Conservation (phyloP, 2,329 filamentous ascomycete genomes). For the Talaromyces funiculosus region DNA sequence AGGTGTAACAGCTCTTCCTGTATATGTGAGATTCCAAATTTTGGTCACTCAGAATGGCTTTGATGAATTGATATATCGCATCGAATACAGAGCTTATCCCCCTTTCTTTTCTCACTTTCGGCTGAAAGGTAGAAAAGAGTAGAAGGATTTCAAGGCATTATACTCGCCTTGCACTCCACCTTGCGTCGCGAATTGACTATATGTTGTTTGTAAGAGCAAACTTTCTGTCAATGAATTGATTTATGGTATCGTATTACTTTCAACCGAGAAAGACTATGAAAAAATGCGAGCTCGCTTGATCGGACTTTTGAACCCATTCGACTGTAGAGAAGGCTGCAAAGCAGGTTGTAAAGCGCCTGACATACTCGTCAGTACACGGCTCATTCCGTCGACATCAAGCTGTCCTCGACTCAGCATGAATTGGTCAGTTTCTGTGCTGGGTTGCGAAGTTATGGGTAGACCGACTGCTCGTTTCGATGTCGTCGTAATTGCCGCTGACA, state of each 20-base stretch:
- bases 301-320: slow-evolving; percentile 30
- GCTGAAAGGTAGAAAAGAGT: slow-evolving; percentile 14
- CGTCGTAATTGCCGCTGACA: neutral
- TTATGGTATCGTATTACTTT: slow-evolving; percentile 1
- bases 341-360: slow-evolving; percentile 23
- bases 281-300: slow-evolving; percentile 34
- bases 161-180: slow-evolving; percentile 51
- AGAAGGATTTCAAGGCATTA: slow-evolving; percentile 45
- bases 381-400: slow-evolving; percentile 45
- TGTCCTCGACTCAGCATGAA: slow-evolving; percentile 38
- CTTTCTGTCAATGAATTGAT: neutral
- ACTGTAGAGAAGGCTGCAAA: slow-evolving; percentile 11
- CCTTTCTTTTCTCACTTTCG: slow-evolving; percentile 5
- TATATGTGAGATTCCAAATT: neutral
- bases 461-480: neutral
- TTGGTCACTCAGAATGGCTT: neutral
- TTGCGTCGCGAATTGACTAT: slow-evolving; percentile 41
- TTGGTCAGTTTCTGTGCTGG: slow-evolving; percentile 33
- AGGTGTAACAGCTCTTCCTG: neutral
- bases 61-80: slow-evolving; percentile 39
- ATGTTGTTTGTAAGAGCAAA: too few species aligned
- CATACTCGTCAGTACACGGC: slow-evolving; percentile 42
- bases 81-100: slow-evolving; percentile 49
- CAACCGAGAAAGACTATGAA: slow-evolving; percentile 19
- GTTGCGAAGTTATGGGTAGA: slow-evolving; percentile 16